These are phyloP conservation scores for Lagenidium giganteum DNA, from an alignment of 352 stramenopile species.

Conservation along the genomic window DNA sequence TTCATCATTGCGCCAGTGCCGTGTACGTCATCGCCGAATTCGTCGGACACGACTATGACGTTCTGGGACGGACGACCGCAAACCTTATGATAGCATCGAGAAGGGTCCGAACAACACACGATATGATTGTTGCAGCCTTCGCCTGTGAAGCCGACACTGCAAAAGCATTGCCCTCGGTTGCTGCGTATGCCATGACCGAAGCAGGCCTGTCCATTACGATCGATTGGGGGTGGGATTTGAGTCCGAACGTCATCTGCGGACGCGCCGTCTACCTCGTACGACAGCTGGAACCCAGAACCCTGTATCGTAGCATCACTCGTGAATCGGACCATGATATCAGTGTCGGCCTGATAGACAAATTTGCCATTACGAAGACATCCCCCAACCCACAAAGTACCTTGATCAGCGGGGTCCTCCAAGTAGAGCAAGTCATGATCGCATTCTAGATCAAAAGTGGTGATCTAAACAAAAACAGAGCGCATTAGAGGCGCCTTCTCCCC, in stretches of 20 bases:
- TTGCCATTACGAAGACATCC: constrained; percentile 31
- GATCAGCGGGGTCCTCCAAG: constrained; percentile 27
- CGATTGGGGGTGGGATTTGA: constrained; percentile 27
- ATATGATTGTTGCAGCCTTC: constrained; percentile 66
- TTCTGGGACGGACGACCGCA: constrained; percentile 26
- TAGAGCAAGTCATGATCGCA: constrained; percentile 58
- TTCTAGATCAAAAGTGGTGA: constrained; percentile 48
- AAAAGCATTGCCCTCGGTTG: constrained; percentile 33
- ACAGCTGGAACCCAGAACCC: constrained; percentile 35
- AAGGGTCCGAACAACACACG: constrained; percentile 40
- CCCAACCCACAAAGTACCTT: constrained; percentile 36
- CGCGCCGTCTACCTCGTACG: constrained; percentile 31
- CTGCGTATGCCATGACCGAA: constrained; percentile 28
- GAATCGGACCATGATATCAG: constrained; percentile 28
- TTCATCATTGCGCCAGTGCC: constrained; percentile 56
- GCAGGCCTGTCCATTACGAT: constrained; percentile 16
- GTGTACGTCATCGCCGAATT: constrained; percentile 42
- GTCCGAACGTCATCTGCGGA: not conserved
- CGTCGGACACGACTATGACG: constrained; percentile 47
- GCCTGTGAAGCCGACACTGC: constrained; percentile 63
- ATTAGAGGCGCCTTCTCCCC: no score
- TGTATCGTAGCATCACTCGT: constrained; percentile 36
- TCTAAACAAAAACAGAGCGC: constrained; percentile 13
- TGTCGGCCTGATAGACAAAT: constrained; percentile 33
- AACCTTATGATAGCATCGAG: constrained; percentile 26